Evolutionary conservation across 1,139 yeast species (phyloP).

Genomic region (Scheffersomyces insectosa): DNA sequence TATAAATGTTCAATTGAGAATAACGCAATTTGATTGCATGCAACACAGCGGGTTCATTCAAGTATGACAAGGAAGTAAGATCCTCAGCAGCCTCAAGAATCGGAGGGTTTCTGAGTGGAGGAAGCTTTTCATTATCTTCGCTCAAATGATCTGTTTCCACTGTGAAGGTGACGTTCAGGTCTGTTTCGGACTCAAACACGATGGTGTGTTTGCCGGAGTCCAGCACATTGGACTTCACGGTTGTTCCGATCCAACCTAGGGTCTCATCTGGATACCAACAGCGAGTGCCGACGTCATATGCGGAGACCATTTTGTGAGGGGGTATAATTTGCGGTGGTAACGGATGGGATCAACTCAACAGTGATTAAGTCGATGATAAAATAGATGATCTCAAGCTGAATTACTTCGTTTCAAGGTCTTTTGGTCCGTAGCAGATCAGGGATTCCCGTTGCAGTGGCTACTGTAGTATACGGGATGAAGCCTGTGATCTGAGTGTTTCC

Average conservation of each 20-base stretch:
- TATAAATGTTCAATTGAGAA: constrained; percentile 85
- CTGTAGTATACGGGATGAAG: too few relatives aligned
- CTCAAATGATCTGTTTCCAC: constrained; percentile 52
- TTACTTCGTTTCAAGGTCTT: too few relatives aligned
- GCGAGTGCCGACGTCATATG: constrained; percentile 54
- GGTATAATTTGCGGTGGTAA: neutral
- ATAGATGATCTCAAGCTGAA: too few relatives aligned
- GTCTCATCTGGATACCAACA: constrained; percentile 94
- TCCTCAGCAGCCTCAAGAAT: constrained; percentile 93
- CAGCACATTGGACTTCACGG: constrained; percentile 57
- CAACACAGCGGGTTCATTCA: constrained; percentile 94
- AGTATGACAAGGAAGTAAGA: constrained; percentile 84
- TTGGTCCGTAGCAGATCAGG: too few relatives aligned
- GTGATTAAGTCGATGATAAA: too few relatives aligned
- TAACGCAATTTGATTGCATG: constrained; percentile 92
- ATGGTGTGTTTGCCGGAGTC: constrained; percentile 55
- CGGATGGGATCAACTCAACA: too few relatives aligned
- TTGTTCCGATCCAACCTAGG: constrained; percentile 91
- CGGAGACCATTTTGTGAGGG: constrained; percentile 21
- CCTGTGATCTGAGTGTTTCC: too few relatives aligned
- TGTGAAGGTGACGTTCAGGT: constrained; percentile 47
- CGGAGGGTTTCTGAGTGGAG: constrained; percentile 91
- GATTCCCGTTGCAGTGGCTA: too few relatives aligned
- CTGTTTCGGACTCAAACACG: constrained; percentile 63
- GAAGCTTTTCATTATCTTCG: constrained; percentile 59